Evolutionary conservation across 495 filamentous ascomycete species (phyloP).

Genomic region (Massariosphaeria phaeospora): DNA sequence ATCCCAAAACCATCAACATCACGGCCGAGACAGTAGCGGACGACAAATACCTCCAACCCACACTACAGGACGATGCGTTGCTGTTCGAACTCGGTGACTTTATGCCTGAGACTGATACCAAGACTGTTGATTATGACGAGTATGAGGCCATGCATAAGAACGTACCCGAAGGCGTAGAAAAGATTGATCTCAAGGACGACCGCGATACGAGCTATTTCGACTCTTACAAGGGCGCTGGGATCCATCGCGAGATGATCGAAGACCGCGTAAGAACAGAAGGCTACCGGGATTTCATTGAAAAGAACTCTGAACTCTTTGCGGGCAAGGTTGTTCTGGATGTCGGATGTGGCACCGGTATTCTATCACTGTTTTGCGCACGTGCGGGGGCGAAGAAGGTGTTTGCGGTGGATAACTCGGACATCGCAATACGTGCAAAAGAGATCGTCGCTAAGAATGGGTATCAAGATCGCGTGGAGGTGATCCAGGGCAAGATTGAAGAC

Average conservation of each 20-base stretch:
- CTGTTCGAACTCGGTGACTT: constrained; percentile 22
- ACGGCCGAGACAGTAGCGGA: constrained; percentile 2
- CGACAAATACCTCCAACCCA: constrained; percentile 18
- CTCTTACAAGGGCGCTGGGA: constrained; percentile 49
- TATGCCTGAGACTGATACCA: constrained; percentile 13
- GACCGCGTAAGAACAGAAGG: constrained; percentile 62
- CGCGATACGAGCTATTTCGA: constrained; percentile 25
- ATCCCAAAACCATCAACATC: not conserved
- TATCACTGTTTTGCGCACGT: constrained; percentile 90
- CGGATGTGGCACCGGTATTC: constrained; percentile 86
- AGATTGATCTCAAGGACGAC: not conserved
- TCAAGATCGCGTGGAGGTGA: constrained; percentile 69
- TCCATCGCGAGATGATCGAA: constrained; percentile 91
- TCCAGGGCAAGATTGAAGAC: constrained; percentile 91
- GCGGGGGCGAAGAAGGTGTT: constrained; percentile 88
- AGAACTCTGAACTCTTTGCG: constrained; percentile 86
- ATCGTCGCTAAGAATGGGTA: constrained; percentile 80
- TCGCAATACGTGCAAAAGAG: constrained; percentile 81
- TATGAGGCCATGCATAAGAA: constrained; percentile 10
- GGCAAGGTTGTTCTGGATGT: constrained; percentile 89
- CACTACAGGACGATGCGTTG: constrained; percentile 12
- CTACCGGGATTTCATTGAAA: constrained; percentile 66
- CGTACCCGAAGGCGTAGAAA: constrained; percentile 1
- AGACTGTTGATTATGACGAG: constrained; percentile 8
- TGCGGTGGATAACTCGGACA: constrained; percentile 88